Percentiles rank a stretch among this genome's conserved stretches.
Conservation (phyloP, 345 rosid genomes). For the Brassica nigra region DNA sequence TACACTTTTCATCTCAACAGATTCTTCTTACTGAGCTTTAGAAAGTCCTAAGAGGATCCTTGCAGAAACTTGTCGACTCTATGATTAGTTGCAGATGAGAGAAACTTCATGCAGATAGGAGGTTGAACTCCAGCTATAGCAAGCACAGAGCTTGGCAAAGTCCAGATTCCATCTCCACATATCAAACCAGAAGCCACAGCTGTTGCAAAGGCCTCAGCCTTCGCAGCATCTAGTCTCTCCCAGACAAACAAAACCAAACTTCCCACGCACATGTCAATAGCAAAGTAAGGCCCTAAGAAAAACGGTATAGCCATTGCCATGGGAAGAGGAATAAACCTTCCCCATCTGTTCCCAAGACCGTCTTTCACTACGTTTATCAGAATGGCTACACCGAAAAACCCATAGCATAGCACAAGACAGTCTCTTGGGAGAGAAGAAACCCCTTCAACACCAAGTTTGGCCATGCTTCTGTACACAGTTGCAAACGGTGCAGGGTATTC, state of each 20-base stretch:
- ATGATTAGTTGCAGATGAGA: slow-evolving; percentile 33
- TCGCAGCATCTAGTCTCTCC: slow-evolving; percentile 53
- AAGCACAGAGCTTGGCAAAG: background rate
- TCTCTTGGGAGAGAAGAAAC: slow-evolving; percentile 65
- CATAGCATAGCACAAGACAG: slow-evolving; percentile 56
- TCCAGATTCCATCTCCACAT: background rate
- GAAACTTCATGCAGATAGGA: background rate
- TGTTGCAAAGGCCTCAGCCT: background rate
- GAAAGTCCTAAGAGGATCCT: slow-evolving; percentile 17
- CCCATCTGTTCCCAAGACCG: slow-evolving; percentile 31
- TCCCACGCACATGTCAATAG: slow-evolving; percentile 85
- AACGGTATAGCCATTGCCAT: slow-evolving; percentile 96
- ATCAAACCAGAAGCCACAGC: background rate
- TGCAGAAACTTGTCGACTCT: slow-evolving; percentile 56
- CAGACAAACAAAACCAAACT: slow-evolving; percentile 74
- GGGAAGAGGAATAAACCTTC: slow-evolving; percentile 74
- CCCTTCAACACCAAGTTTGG: slow-evolving; percentile 10
- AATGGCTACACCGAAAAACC: slow-evolving; percentile 53
- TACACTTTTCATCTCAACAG: slow-evolving; percentile 17
- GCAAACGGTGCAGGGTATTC: background rate
- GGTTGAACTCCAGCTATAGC: background rate
- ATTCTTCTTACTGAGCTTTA: slow-evolving; percentile 8
- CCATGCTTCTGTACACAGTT: background rate
- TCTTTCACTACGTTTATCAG: slow-evolving; percentile 46
- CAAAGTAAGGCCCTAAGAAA: slow-evolving; percentile 78